Conservation (phyloP, 257 asterid genomes). For the Thymus quinquecostatus region DNA sequence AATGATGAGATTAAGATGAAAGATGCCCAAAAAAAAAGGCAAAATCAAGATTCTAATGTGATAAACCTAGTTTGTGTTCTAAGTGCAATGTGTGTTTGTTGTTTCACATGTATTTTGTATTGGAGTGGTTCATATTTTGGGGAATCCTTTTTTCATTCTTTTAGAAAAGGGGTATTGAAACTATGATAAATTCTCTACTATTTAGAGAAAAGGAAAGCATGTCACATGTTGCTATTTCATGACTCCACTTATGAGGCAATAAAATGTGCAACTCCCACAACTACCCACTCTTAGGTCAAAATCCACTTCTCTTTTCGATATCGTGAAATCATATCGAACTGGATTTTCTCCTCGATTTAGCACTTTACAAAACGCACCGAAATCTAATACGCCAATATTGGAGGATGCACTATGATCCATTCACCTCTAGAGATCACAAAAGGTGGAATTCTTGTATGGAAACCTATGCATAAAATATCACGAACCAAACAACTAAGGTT, state of each 20-base stretch:
- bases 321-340: background rate
- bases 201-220: background rate
- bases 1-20: conserved; percentile 9
- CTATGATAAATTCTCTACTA: background rate
- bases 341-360: background rate
- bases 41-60: background rate
- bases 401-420: background rate
- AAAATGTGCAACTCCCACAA: conserved; percentile 12
- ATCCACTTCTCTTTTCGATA: background rate
- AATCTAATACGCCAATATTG: background rate
- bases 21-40: background rate
- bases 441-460: background rate
- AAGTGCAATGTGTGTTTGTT: background rate
- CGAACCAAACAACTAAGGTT: background rate
- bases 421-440: conserved; percentile 1
- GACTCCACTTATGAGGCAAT: conserved; percentile 25
- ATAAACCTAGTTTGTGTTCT: background rate
- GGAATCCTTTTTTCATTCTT: background rate
- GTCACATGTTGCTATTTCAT: conserved; percentile 25
- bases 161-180: background rate
- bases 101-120: background rate
- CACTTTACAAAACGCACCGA: background rate
- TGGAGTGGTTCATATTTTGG: background rate
- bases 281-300: conserved; percentile 1
- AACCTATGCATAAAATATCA: conserved; percentile 4